A percentile compares a stretch with the other conserved stretches of the same genome.
These are phyloP conservation scores for Planoprotostelium fungivorum DNA, from an alignment of 78 protist species.

Conservation along the genomic window DNA sequence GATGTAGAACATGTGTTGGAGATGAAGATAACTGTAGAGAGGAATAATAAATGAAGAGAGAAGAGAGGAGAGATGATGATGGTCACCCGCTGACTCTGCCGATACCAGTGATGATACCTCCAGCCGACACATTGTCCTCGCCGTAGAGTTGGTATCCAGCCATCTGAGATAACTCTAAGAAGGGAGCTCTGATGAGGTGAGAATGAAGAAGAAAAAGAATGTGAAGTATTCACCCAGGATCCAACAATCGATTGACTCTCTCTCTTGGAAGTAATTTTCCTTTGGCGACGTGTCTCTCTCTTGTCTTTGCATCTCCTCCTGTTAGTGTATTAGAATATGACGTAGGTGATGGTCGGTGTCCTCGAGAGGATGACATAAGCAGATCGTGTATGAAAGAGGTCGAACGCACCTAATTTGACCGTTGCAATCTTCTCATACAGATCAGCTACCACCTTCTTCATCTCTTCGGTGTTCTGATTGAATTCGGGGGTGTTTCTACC, in stretches of 20 bases:
- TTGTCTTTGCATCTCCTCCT: conserved; percentile 66
- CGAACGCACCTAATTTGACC: conserved; percentile 22
- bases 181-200: conserved; percentile 62
- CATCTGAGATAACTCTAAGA: conserved; percentile 88
- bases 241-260: conserved; percentile 75
- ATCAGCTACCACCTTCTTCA: conserved; percentile 20
- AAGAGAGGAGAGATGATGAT: background rate
- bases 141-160: conserved; percentile 87
- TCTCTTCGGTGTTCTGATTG: conserved; percentile 23
- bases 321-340: too few species aligned
- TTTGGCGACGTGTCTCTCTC: conserved; percentile 50
- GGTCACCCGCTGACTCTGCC: conserved; percentile 77
- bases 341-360: background rate
- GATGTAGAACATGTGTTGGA: too few species aligned
- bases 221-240: conserved; percentile 53
- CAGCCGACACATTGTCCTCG: conserved; percentile 76
- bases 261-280: conserved; percentile 89
- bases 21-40: too few species aligned
- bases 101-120: conserved; percentile 92
- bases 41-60: background rate
- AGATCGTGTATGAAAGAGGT: too few species aligned
- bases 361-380: too few species aligned
- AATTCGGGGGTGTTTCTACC: conserved; percentile 42
- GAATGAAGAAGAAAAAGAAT: background rate
- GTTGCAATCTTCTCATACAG: conserved; percentile 26